phyloP scores from a whole-genome alignment of 2,329 filamentous ascomycete genomes.

The Sporothrix inflata region DNA sequence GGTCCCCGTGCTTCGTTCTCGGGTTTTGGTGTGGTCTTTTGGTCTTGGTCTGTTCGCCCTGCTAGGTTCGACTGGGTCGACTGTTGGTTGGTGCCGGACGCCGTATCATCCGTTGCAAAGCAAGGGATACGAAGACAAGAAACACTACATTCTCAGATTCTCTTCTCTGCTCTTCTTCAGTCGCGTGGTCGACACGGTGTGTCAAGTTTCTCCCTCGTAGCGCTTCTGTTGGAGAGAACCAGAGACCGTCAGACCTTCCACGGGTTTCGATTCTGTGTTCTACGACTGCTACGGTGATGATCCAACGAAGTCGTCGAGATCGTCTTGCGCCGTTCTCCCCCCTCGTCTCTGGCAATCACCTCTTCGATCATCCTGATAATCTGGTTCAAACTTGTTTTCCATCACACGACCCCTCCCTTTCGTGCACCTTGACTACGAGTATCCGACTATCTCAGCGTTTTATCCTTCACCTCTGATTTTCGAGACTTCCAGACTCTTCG shows the following conservation, averaged over 20 bases:
- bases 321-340: no score
- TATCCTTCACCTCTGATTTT: neutral
- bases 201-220: neutral
- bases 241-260: neutral
- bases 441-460: neutral
- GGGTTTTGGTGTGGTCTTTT: conserved; percentile 1
- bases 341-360: neutral
- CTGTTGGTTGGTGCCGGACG: neutral
- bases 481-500: neutral
- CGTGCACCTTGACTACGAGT: neutral
- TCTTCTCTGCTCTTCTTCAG: neutral
- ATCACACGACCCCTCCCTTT: conserved; percentile 11
- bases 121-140: neutral
- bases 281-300: conserved; percentile 3
- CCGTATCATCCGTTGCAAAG: neutral
- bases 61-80: neutral
- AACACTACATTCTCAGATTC: neutral
- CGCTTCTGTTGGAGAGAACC: neutral
- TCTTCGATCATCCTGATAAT: conserved; percentile 4
- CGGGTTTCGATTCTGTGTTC: conserved; percentile 1
- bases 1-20: conserved; percentile 18
- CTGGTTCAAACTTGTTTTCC: conserved; percentile 13
- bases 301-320: no score
- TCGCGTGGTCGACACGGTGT: conserved; percentile 5
- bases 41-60: conserved; percentile 3